Conservation (phyloP, 176 grass and related monocot species). For the Oryza officinalis region DNA sequence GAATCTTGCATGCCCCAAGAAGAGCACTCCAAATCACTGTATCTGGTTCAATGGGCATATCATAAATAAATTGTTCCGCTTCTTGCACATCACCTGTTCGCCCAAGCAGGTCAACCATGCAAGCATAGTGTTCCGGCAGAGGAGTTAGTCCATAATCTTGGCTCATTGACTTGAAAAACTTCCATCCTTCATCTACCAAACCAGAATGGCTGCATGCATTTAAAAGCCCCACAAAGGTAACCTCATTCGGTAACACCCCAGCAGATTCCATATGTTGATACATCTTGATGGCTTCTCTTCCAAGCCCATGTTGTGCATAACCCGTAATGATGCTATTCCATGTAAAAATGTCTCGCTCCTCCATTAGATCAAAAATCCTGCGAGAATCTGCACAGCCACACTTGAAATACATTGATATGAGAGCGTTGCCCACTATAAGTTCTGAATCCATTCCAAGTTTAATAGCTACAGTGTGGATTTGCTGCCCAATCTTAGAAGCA, state of each 20-base stretch:
- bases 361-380: slow-evolving; percentile 49
- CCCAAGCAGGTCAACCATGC: slow-evolving; percentile 74
- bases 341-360: slow-evolving; percentile 44
- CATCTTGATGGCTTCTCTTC: slow-evolving; percentile 46
- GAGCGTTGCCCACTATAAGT: slow-evolving; percentile 54
- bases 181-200: slow-evolving; percentile 56
- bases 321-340: slow-evolving; percentile 69
- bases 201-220: slow-evolving; percentile 74
- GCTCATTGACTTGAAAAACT: slow-evolving; percentile 67
- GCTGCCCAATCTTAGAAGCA: slow-evolving; percentile 50
- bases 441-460: slow-evolving; percentile 49
- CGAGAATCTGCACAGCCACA: slow-evolving; percentile 36
- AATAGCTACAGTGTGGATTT: slow-evolving; percentile 41
- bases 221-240: slow-evolving; percentile 75
- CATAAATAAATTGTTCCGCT: slow-evolving; percentile 54
- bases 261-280: slow-evolving; percentile 51
- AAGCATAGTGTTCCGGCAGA: slow-evolving; percentile 64
- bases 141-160: slow-evolving; percentile 47
- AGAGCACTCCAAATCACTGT: slow-evolving; percentile 72
- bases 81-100: slow-evolving; percentile 58
- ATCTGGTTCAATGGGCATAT: slow-evolving; percentile 73
- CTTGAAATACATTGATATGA: slow-evolving; percentile 64
- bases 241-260: slow-evolving; percentile 51
- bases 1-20: slow-evolving; percentile 71
- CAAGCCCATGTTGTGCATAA: slow-evolving; percentile 60